phyloP scores from a whole-genome alignment of 805 yeast species.

The Candida loeiensis region DNA sequence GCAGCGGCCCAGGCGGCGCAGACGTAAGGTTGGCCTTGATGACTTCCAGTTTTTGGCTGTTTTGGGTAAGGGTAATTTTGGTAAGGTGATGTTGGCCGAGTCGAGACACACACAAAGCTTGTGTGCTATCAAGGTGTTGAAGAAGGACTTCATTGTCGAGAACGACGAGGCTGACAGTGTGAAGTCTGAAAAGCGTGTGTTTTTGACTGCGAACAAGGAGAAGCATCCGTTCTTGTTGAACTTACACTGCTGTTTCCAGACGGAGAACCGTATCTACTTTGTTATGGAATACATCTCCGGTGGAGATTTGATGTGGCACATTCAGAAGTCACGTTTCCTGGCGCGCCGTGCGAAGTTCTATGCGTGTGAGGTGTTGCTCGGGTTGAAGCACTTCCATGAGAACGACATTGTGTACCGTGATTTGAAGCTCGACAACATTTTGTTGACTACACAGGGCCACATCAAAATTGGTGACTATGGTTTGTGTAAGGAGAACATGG shows the following conservation, averaged over 20 bases:
- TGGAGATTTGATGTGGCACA: constrained; percentile 99
- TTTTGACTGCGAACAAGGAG: constrained; percentile 76
- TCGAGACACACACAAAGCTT: constrained; percentile 74
- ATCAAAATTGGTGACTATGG: constrained; percentile 97
- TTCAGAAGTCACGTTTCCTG: constrained; percentile 86
- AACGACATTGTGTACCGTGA: constrained; percentile 96
- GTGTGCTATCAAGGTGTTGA: constrained; percentile 94
- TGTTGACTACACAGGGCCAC: constrained; percentile 87
- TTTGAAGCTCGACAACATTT: constrained; percentile 89
- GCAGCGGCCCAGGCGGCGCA: constrained; percentile 33
- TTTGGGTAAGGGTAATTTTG: constrained; percentile 96
- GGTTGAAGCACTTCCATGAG: constrained; percentile 89
- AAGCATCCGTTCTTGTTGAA: constrained; percentile 91
- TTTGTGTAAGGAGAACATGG: constrained; percentile 90
- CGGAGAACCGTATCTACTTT: constrained; percentile 94
- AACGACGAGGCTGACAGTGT: constrained; percentile 96
- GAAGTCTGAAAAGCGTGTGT: constrained; percentile 90
- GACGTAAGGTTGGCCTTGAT: constrained; percentile 84
- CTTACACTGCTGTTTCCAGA: constrained; percentile 93
- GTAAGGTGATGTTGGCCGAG: constrained; percentile 96
- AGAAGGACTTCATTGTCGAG: constrained; percentile 92
- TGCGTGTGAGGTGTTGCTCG: constrained; percentile 93
- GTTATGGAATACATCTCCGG: constrained; percentile 98
- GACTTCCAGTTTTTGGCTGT: constrained; percentile 94
- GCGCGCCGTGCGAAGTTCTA: constrained; percentile 92